A percentile compares a stretch with the other conserved stretches of the same genome.
phyloP scores from a whole-genome alignment of 1,139 yeast genomes.

The Suhomyces bribrorum region DNA sequence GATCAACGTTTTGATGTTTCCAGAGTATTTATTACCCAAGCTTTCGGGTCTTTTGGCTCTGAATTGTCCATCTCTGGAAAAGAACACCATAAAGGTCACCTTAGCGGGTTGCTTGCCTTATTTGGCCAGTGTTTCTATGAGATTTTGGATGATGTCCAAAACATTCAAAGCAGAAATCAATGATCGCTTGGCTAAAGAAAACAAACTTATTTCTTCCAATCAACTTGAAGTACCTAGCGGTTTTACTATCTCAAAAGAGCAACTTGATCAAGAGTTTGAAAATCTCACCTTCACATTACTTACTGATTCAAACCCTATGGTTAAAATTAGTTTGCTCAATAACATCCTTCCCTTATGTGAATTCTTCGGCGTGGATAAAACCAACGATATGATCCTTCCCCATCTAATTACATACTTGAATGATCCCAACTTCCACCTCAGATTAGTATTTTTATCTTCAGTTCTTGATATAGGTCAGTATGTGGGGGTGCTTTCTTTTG shows the following conservation, averaged over 20 bases:
- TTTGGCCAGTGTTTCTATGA: conserved; percentile 61
- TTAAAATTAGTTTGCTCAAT: conserved; percentile 66
- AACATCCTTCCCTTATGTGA: conserved; percentile 75
- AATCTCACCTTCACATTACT: conserved; percentile 62
- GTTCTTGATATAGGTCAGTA: conserved; percentile 77
- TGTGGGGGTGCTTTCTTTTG: conserved; percentile 79
- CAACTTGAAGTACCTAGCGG: conserved; percentile 12
- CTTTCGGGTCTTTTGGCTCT: conserved; percentile 44
- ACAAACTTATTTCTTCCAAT: neutral
- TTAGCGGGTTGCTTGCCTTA: conserved; percentile 75
- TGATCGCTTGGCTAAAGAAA: conserved; percentile 8
- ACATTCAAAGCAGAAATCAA: conserved; percentile 45
- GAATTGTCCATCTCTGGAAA: conserved; percentile 26
- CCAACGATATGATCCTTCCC: conserved; percentile 84
- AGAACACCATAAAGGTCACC: conserved; percentile 57
- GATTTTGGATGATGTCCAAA: conserved; percentile 67
- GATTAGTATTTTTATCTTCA: conserved; percentile 72
- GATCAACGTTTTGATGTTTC: conserved; percentile 70
- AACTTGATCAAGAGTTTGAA: conserved; percentile 53
- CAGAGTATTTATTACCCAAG: conserved; percentile 81
- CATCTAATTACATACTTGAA: conserved; percentile 90
- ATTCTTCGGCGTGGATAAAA: conserved; percentile 82
- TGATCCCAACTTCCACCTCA: conserved; percentile 67
- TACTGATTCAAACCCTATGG: conserved; percentile 67
- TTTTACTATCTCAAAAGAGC: conserved; percentile 29